phyloP scores from a whole-genome alignment of 2,329 filamentous ascomycete species.

The Elsinoe fawcettii region DNA sequence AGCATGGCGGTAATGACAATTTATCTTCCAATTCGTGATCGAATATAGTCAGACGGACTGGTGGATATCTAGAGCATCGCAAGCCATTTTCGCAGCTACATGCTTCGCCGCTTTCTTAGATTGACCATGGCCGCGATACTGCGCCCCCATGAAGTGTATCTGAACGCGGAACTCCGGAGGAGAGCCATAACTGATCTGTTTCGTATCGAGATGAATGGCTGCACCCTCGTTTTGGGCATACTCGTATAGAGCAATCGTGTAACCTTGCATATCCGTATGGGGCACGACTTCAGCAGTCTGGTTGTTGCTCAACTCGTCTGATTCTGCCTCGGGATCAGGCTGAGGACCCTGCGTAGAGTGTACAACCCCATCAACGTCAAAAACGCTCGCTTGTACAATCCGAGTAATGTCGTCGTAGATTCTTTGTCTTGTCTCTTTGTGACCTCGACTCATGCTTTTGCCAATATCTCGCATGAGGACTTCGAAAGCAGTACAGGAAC shows the following conservation, averaged over 20 bases:
- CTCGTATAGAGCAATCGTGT: background rate
- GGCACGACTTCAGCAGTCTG: background rate
- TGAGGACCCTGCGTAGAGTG: no score
- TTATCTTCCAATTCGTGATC: background rate
- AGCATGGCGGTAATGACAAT: no score
- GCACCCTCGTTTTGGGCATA: background rate
- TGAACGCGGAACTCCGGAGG: background rate
- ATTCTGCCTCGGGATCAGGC: no score
- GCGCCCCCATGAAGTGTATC: background rate
- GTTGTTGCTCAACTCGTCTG: no score
- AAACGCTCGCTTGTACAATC: background rate
- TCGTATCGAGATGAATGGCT: background rate
- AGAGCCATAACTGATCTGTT: background rate
- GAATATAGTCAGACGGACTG: background rate
- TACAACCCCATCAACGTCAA: background rate
- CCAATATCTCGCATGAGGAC: no score
- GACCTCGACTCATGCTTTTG: background rate
- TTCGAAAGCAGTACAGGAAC: no score
- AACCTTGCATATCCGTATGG: background rate
- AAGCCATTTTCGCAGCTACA: background rate
- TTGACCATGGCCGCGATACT: background rate
- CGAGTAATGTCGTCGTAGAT: background rate
- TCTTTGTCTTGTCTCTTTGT: background rate
- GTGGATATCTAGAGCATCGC: background rate
- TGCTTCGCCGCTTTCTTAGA: slow-evolving; percentile 1